Conservation (phyloP, 179 eudicot species). For the Amaranthus tricolor region DNA sequence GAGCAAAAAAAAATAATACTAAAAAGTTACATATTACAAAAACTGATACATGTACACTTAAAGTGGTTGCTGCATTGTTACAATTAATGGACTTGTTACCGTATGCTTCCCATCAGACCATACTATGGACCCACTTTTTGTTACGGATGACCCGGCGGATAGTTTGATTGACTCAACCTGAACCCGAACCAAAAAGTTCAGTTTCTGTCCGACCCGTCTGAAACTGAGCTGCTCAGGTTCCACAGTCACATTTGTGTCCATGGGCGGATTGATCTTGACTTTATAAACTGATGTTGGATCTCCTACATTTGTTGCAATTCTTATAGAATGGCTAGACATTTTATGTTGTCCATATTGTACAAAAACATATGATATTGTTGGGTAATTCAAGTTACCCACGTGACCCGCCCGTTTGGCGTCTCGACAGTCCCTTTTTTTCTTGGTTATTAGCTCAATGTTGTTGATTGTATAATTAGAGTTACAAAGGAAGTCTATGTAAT, state of each 20-base stretch:
- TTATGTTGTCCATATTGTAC: constrained; percentile 65
- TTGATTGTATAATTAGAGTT: constrained; percentile 63
- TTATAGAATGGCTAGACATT: constrained; percentile 72
- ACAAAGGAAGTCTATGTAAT: constrained; percentile 79
- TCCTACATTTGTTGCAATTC: constrained; percentile 82
- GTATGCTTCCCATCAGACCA: constrained; percentile 85
- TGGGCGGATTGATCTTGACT: constrained; percentile 50
- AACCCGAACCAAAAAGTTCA: constrained; percentile 74
- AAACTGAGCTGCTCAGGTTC: constrained; percentile 58
- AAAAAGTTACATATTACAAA: constrained; percentile 5
- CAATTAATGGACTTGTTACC: constrained; percentile 75
- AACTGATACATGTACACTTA: constrained; percentile 20
- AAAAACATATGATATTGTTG: constrained; percentile 65
- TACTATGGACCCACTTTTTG: constrained; percentile 57
- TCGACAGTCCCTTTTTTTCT: constrained; percentile 57
- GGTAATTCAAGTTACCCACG: constrained; percentile 82
- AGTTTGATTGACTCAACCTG: constrained; percentile 43
- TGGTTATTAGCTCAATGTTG: constrained; percentile 60
- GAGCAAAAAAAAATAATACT: constrained; percentile 9
- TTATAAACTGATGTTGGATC: constrained; percentile 56
- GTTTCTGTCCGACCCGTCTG: constrained; percentile 68
- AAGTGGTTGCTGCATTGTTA: constrained; percentile 84
- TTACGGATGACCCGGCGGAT: constrained; percentile 55
- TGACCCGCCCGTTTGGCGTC: constrained; percentile 72
- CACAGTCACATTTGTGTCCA: constrained; percentile 54